Evolutionary conservation across 2,329 filamentous ascomycete genomes (phyloP), one percentile per base, ranked within the genome.

Genomic region (Shiraia bambusicola): DNA sequence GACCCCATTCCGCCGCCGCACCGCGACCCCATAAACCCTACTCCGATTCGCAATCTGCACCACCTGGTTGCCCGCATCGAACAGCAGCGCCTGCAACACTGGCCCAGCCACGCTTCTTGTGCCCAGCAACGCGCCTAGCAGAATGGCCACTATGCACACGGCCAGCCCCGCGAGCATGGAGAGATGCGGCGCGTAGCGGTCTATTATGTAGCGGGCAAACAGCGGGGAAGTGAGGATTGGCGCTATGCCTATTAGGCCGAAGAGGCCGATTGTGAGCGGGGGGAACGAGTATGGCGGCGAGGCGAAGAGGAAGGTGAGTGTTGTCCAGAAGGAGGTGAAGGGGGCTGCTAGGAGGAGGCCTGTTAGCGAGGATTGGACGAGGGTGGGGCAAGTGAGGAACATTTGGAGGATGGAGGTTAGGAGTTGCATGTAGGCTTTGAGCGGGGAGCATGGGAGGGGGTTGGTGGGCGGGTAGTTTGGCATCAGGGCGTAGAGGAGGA

Each of bases 381-480:
- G 76, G 1, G 87, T 69, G 0, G 88, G 85, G 34, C 90, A 77
- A 3, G 76, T 79, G 34, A 79, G 68, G 29, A 87, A 69, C 66
- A 92, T 80, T 17, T 75, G 66, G 2, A 82, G 58, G 16, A 92
- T 88, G 22, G 76, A 80, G 65, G 75, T 77, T 3, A 92, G 73
- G 49, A 87, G 81, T 1, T 72, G 70, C 47, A 81, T 76, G 62
- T 91, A 92, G 45, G 80, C 80, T 11, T 85, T 66, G 0, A 81
- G 80, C 1, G 81, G 82, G 59, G 4, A 22, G 19, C n/a, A n/a
- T n/a, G 19, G 4, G 19, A 22, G 19, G 4, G 19, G 19, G 19
- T 90, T 91, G 3, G 86, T 86, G 2, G 80, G 77, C 0, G 87
- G 88, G 52, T 93, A 93, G 63, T 91, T 86, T 0, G 87, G 87